Base-by-base conservation (phyloP, 179 eudicot genomes). In the Sideroxylon spinosum region DNA sequence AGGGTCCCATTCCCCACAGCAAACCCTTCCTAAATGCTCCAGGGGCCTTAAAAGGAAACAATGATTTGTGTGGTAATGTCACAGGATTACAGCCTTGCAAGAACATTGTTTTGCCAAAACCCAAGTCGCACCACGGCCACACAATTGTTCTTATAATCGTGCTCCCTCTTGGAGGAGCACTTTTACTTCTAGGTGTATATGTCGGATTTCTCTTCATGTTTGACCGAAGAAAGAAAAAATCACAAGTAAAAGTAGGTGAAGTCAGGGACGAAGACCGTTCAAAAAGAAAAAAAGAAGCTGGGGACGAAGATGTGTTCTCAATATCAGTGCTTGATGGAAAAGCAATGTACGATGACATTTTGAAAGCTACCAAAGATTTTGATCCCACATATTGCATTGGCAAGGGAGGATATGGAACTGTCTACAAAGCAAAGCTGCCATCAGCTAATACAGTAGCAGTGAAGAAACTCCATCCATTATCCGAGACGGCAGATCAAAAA, bases 361-460 rank as follows among this genome's bases (percentile, higher is more conserved):
- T 87, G 23, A 81, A 22, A 67, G 85, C 82, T 20, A 87, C 88
- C 2, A 67, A 79, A 12, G 77, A 81, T 19, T 89, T 89, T 44
- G 68, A 78, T 57, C 87, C 48, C 10, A 13, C 49, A 19, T 79
- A 82, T 80, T 84, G 86, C 75, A 84, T 87, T 32, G 88, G 90
- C 10, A 72, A 32, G n/a, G 87, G 88, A 32, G 83, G 88, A 26
- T 78, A 66, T 49, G 88, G 88, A 61, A 73, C 74, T 48, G 88
- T 87, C 64, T 87, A 87, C 57, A 87, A 82, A 76, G 88, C 82
- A 60, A 25, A 68, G 9, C 74, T 87, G 48, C 57, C 78, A 73
- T 79, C 77, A n/a, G 71, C 72, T 59, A 71, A 76, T 25, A 82
- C 53, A 50, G 77, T 87, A 52, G 90, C 90, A 53, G 82, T 87